Base-by-base conservation (phyloP, 2,329 filamentous ascomycete species). In the Colletotrichum paranaense region DNA sequence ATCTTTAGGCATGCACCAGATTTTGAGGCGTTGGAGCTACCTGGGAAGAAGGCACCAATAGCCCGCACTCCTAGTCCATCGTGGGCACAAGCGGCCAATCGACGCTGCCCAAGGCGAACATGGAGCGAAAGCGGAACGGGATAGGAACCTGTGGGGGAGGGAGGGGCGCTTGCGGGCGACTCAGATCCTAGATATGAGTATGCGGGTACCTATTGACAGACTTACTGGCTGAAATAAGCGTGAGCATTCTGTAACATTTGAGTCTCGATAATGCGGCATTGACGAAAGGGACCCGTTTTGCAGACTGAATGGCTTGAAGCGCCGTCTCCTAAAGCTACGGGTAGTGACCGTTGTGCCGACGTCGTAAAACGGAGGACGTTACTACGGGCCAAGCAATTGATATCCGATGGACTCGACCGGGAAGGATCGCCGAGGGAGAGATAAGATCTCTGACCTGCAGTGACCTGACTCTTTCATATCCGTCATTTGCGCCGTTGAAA, bases 51-150 rank as follows among this genome's bases (percentile, higher is more conserved):
- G 28, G 38, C 57, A 72, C 72, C 72, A 74, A 74, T 74, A 52
- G 68, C 52, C 49, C 58, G 68, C 68, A 55, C 57, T 52, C 12
- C 63, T 16, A 53, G 57, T 55, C 68, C 72, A 74, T 72, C 68
- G 68, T 72, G 72, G 32, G 52, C 46, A 46, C 67, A 38, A 52
- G 59, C 30, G 56, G 56, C 71, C 71, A 73, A 73, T 73, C 67
- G 62, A 65, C 26, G 56, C 46, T 14, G 46, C 30, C 62, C 46
- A 60, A 70, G 32, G 26, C 59, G 42, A 70, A 73, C 66, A 60
- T 73, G 67, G 26, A 70, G 60, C 59, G 35, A 38, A 55, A 35
- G 14, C 42, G 32, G 58, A 49, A 38, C 35, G n/a, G 30, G 58
- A 24, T 9, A 52, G 28, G 38, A 46, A 58, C 49, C 58, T 55